Conservation (phyloP, 768 basidiomycete genomes). For the Tylopilus sp. region DNA sequence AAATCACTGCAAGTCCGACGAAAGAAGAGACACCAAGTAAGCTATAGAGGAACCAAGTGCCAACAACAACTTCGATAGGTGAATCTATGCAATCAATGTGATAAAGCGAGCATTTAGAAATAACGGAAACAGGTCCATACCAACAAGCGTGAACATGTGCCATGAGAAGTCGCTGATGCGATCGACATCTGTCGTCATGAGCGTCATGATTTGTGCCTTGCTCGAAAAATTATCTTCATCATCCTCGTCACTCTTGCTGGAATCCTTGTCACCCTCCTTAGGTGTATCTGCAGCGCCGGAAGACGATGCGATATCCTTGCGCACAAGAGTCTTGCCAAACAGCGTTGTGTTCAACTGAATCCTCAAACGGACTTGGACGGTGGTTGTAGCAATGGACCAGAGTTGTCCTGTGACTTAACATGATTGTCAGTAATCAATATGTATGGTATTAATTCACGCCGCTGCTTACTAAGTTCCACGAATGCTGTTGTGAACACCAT, state of each 20-base stretch:
- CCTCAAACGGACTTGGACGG: slow-evolving; percentile 64
- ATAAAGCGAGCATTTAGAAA: neutral
- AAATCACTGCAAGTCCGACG: slow-evolving; percentile 73
- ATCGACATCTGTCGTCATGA: slow-evolving; percentile 95
- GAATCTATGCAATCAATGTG: slow-evolving; percentile 45
- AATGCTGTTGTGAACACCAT: slow-evolving; percentile 45
- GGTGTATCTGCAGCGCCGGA: slow-evolving; percentile 31
- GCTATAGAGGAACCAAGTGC: slow-evolving; percentile 70
- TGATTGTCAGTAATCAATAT: slow-evolving; percentile 4
- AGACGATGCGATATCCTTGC: slow-evolving; percentile 81
- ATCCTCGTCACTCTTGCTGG: slow-evolving; percentile 12
- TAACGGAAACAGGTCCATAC: slow-evolving; percentile 34
- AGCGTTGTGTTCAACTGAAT: slow-evolving; percentile 81
- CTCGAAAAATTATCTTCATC: slow-evolving; percentile 59
- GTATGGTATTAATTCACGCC: neutral
- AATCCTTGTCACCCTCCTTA: slow-evolving; percentile 20
- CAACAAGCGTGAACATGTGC: slow-evolving; percentile 73
- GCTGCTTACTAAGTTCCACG: slow-evolving; percentile 40
- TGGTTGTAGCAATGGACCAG: slow-evolving; percentile 67
- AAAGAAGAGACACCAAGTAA: slow-evolving; percentile 78
- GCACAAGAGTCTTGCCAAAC: slow-evolving; percentile 80
- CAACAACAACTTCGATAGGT: slow-evolving; percentile 74
- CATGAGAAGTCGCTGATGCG: slow-evolving; percentile 82
- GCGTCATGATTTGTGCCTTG: slow-evolving; percentile 85
- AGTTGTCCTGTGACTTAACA: slow-evolving; percentile 62